Base-by-base conservation (phyloP, 805 yeast species). In the Cyberlindnera mycetangii region DNA sequence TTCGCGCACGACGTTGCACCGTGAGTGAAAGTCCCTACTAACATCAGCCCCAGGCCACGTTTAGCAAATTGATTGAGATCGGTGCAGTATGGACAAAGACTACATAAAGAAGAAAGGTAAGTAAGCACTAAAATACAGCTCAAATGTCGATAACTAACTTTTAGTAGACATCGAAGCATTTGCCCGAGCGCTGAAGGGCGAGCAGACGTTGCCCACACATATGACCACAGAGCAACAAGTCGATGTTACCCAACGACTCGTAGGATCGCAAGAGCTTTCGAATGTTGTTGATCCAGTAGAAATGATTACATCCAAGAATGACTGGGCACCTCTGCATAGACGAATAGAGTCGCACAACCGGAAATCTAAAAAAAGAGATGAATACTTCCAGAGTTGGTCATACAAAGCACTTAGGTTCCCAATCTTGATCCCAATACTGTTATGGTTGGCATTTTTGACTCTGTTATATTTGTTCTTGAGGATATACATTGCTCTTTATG, bases 381-480 rank as follows among this genome's bases (percentile, higher is more conserved):
- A 64, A 31, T 54, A 53, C 24, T 53, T 55, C 45, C 61, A 62
- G 20, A 74, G 77, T 20, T 50, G 64, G 37, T 64, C 78, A 0
- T 78, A 74, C 52, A 61, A 64, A 35, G 32, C 85, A 1, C 65
- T 85, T 21, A 64, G 93, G 35, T 85, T 84, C 76, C 95, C 93
- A 0, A 61, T 83, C 4, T 65, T 85, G 42, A 37, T 75, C 0
- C 62, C 76, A 15, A 75, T 81, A 1, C 51, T 75, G 2, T 25
- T 66, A 14, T 85, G 90, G 89, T 67, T 83, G 1, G 30, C 57
- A 0, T 46, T 80, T 3, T 64, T 85, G 11, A 70, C 79, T 20
- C 20, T 70, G 0, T 37, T 74, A 0, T 85, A 85, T 59, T 60
- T 76, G 5, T 28, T 71, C 1, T 71, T 85, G 2, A 64, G 95